Percentiles rank a stretch among this genome's conserved stretches.
Conservation (phyloP, 2,329 filamentous ascomycete species). For the Cryoendolithus antarcticus region DNA sequence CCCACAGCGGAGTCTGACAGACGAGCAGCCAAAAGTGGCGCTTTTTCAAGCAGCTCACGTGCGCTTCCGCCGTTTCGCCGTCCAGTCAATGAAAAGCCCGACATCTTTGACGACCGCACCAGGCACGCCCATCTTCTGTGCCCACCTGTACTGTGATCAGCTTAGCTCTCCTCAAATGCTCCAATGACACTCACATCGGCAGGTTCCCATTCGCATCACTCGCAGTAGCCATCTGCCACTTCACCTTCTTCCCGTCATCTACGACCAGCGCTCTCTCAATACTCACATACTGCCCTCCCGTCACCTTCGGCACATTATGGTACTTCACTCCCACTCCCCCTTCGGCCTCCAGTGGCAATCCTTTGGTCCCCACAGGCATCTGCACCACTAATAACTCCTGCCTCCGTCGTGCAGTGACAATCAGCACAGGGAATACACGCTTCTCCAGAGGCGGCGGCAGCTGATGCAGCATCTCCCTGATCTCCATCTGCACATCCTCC, state of each 20-base stretch:
- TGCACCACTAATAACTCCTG: slow-evolving; percentile 25
- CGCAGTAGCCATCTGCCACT: slow-evolving; percentile 70
- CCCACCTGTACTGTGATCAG: slow-evolving; percentile 23
- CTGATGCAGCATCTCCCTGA: slow-evolving; percentile 55
- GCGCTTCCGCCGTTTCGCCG: slow-evolving; percentile 15
- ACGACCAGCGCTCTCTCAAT: slow-evolving; percentile 49
- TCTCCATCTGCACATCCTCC: slow-evolving; percentile 27
- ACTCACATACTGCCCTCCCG: slow-evolving; percentile 50
- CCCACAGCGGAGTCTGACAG: no score
- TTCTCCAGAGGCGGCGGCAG: slow-evolving; percentile 49
- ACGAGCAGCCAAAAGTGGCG: neutral
- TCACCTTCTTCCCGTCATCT: slow-evolving; percentile 32
- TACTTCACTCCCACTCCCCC: slow-evolving; percentile 17
- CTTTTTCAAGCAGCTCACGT: neutral
- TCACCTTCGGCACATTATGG: slow-evolving; percentile 24
- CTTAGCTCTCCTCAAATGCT: no score
- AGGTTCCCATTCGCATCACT: slow-evolving; percentile 57
- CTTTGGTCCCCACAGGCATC: slow-evolving; percentile 24
- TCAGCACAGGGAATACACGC: slow-evolving; percentile 55
- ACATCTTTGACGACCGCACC: slow-evolving; percentile 59
- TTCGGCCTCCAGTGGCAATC: slow-evolving; percentile 14
- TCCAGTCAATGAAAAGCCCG: slow-evolving; percentile 53
- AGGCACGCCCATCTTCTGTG: slow-evolving; percentile 53
- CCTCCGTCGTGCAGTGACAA: slow-evolving; percentile 37
- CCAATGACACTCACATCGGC: slow-evolving; percentile 31